Base-by-base conservation (phyloP, 768 basidiomycete genomes). In the Trametes villosa region DNA sequence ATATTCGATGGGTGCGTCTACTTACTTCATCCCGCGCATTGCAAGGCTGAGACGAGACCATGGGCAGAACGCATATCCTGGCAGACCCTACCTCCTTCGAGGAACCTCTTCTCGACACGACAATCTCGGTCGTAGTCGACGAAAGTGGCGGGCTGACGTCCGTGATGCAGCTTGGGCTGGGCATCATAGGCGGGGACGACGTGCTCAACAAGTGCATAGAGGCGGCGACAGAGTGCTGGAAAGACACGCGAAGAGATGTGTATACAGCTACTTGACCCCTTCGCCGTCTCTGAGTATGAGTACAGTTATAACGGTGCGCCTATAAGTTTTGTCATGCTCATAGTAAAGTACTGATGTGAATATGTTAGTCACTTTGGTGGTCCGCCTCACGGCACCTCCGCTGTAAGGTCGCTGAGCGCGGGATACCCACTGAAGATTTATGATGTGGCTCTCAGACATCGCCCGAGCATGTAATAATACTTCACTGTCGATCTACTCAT, bases 71-170 rank as follows among this genome's bases (percentile, higher is more conserved):
- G 49, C 78, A 83, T 26, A 71, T 96, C 11, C 76, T 98, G 4
- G 79, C 87, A 0, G 96, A 98, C 73, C 92, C 94, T 0, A 90
- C 93, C 0, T 80, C 93, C 1, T 97, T 96, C 72, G 96, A 98
- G 75, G 89, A 94, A 65, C 90, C 92, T 0, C 79, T 97, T 8
- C 82, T 95, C 53, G 86, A 90, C 15, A 87, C 92, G 0, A 81
- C 82, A 0, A 69, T 94, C 56, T 85, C 86, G 1, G 72, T 95
- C 33, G 76, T 88, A 1, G 62, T 92, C 5, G 84, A 85, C 59
- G 78, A 80, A 29, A 63, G 70, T 1, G 80, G 78, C 15, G 75
- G 78, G 8, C 71, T 89, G 8, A 71, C 86, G 15, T 79, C 81
- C 0, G 76, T 84, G 3, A 75, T 77, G n/a, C 86, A 89, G 64